Evolutionary conservation across 2,329 filamentous ascomycete species (phyloP), one percentile per base, ranked within the genome.

Genomic region (Westerdykella ornata): DNA sequence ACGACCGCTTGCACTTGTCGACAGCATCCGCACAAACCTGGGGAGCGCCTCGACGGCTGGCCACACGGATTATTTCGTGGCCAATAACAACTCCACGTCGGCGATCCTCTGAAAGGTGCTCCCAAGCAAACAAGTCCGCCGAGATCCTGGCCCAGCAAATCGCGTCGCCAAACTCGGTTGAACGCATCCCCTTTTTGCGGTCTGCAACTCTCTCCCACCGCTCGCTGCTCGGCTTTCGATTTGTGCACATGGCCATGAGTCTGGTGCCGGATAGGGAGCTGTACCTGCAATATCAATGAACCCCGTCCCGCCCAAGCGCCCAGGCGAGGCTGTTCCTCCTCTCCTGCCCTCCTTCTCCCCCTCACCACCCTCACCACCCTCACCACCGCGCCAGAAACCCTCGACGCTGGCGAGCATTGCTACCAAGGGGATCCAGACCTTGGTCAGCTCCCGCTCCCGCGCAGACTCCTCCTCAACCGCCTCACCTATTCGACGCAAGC

Each of bases 401-500:
- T 52, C 64, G 38, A 62, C 63, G 31, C 58, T 69, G 42, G 58
- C 68, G 29, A 63, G 62, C 39, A 65, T 70, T 49, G 56, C 62
- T 38, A 33, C 30, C 8, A 33, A 33, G 30, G 30, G 30, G 8
- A 59, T 69, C 37, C 63, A 65, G 45, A 68, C 68, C 35, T 71
- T 71, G 54, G 64, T 67, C 42, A 59, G 65, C 46, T 71, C 71
- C 55, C 66, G 65, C 38, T 63, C 66, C 26, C 65, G 68, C 48
- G 56, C 66, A 31, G 64, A 65, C 32, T 64, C 66, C 50, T 66
- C 68, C 46, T 62, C 68, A 43, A 57, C 62, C 44, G 58, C 68
- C 31, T 67, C 70, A 46, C 66, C 68, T 41, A 66, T 77, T 44
- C 70, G 70, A 52, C 69, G 75, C 51, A 78, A 78, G 59, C 74